phyloP scores from a whole-genome alignment of 2,329 filamentous ascomycete species.

The Eutypa lata region DNA sequence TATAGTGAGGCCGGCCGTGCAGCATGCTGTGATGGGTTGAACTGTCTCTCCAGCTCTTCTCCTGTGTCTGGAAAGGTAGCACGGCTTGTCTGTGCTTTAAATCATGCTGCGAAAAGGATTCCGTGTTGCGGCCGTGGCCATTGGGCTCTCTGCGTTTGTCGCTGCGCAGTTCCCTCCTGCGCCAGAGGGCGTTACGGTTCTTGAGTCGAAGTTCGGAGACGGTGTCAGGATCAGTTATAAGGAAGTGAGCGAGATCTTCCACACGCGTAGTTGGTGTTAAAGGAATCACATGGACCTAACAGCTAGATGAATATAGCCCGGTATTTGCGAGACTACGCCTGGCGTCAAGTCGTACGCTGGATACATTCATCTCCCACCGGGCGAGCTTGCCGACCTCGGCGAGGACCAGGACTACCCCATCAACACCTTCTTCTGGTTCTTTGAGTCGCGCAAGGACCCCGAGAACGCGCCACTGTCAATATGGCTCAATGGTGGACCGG shows the following conservation, averaged over 20 bases:
- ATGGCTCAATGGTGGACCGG: conserved; percentile 59
- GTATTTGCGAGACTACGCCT: conserved; percentile 49
- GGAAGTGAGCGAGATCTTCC: conserved; percentile 26
- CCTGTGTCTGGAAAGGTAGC: neutral
- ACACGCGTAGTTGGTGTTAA: too few species aligned
- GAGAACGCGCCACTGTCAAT: conserved; percentile 41
- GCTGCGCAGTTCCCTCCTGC: conserved; percentile 26
- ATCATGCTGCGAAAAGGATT: conserved; percentile 7
- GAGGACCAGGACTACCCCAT: conserved; percentile 42
- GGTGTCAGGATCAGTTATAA: conserved; percentile 62
- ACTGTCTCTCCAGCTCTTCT: neutral
- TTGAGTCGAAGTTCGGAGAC: conserved; percentile 54
- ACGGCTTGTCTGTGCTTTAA: neutral
- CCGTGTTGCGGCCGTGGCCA: neutral
- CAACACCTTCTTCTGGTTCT: conserved; percentile 42
- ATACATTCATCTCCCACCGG: conserved; percentile 53
- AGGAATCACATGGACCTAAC: too few species aligned
- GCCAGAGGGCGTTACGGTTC: conserved; percentile 37
- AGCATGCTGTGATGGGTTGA: neutral
- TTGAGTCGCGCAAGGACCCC: conserved; percentile 29
- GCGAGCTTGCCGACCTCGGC: conserved; percentile 37
- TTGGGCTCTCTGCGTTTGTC: conserved; percentile 12
- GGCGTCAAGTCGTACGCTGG: conserved; percentile 61
- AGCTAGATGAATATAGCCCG: conserved; percentile 38
- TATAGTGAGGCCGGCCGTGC: too few species aligned